Evolutionary conservation across 352 stramenopile genomes (phyloP), one percentile per base, ranked within the genome.

Genomic region (Phytophthora rubi): DNA sequence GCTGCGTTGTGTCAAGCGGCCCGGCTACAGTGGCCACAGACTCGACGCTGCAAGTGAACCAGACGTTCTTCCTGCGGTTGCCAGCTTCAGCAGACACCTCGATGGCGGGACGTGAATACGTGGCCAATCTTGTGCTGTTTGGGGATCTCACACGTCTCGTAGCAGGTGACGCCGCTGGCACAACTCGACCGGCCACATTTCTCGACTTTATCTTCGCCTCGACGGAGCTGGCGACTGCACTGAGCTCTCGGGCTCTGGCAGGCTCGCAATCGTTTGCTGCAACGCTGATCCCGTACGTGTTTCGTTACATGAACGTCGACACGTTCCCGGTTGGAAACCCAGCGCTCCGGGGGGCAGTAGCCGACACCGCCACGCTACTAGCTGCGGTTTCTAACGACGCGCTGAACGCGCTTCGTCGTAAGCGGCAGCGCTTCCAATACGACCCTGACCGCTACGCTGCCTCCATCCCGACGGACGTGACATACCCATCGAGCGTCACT

Each of bases 301-400:
- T 90, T 65, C 76, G 69, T 21, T 81, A 80, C 44, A 63, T 88
- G 51, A 75, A 59, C 4, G 58, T 87, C 16, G 73, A 86, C n/a
- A 65, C 65, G 21, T 74, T 85, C 8, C 82, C 81, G 0, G 15
- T 28, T 33, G 75, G 76, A 16, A 90, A 88, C 32, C 73, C 81
- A 16, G 58, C 59, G 10, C 65, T 77, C 13, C 74, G 75, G 39
- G 47, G 56, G 45, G n/a, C 33, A 45, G 21, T 63, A 53, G 8
- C 53, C 30, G 59, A 71, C 69, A 70, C 30, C 3, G 42, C 58
- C 7, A 62, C 67, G 2, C 16, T 74, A 9, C 66, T 85, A 2
- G 60, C 79, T 39, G 79, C 69, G 5, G 75, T 79, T 2, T 77
- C 78, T 13, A 72, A 68, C 9, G 70, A 75, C 15, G 67, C 76